Evolutionary conservation across 371 early-diverging fungal species (phyloP).

Genomic region (Mortierella sp.): DNA sequence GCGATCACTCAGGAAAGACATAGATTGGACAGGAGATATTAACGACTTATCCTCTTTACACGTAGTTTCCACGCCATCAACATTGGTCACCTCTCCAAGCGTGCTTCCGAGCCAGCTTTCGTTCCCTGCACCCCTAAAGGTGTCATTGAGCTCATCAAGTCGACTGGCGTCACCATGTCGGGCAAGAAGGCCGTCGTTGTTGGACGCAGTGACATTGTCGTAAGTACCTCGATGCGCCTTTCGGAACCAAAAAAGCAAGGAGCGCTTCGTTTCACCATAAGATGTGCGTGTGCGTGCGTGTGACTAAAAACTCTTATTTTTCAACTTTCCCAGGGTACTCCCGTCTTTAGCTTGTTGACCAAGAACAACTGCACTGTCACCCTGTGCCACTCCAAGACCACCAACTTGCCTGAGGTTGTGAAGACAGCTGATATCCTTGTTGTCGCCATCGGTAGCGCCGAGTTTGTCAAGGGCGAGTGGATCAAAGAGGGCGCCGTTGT

Average conservation of each 20-base stretch:
- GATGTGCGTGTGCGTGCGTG: background rate
- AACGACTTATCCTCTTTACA: background rate
- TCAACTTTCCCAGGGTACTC: slow-evolving; percentile 75
- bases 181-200: slow-evolving; percentile 93
- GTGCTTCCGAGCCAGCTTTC: slow-evolving; percentile 82
- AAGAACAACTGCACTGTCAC: slow-evolving; percentile 91
- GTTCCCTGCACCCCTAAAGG: slow-evolving; percentile 97
- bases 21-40: background rate
- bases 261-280: background rate
- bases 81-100: slow-evolving; percentile 92
- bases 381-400: slow-evolving; percentile 90
- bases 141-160: slow-evolving; percentile 86
- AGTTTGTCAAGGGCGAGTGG: slow-evolving; percentile 92
- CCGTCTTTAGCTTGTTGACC: slow-evolving; percentile 86
- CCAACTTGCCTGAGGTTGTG: slow-evolving; percentile 77
- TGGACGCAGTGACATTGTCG: slow-evolving; percentile 95
- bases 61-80: slow-evolving; percentile 88
- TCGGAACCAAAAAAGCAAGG: background rate
- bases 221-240: slow-evolving; percentile 16
- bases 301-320: background rate
- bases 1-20: background rate
- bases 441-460: slow-evolving; percentile 88
- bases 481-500: slow-evolving; percentile 93
- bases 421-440: slow-evolving; percentile 89
- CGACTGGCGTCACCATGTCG: slow-evolving; percentile 70